phyloP scores from a whole-genome alignment of 164 flowering plant genomes.

The Euptelea pleiosperma region DNA sequence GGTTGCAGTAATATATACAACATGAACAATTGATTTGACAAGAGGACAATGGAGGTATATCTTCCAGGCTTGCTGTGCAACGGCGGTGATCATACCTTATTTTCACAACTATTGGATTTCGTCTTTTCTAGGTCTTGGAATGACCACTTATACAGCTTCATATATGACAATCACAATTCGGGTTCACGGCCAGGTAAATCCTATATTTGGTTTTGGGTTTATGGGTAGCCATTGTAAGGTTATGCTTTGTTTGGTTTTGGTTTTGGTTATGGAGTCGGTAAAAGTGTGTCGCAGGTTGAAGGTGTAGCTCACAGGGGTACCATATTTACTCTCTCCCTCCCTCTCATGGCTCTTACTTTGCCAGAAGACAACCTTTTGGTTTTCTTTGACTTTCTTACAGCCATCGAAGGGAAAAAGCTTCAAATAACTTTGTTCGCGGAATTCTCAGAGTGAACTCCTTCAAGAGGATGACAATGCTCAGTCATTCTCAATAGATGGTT shows the following conservation, averaged over 20 bases:
- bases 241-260: neutral
- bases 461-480: too few species aligned
- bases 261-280: neutral
- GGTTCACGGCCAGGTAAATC: conserved; percentile 76
- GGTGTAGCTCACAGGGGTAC: conserved; percentile 61
- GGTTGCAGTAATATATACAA: conserved; percentile 83
- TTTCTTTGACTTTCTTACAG: too few species aligned
- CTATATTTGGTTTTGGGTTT: neutral
- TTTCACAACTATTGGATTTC: conserved; percentile 94
- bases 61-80: conserved; percentile 96
- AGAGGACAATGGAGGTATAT: conserved; percentile 97
- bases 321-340: too few species aligned
- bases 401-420: too few species aligned
- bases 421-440: too few species aligned
- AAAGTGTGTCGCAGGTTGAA: conserved; percentile 39
- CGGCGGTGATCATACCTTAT: conserved; percentile 92
- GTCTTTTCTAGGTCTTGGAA: conserved; percentile 92
- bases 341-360: too few species aligned
- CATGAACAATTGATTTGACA: conserved; percentile 84
- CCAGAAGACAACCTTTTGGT: too few species aligned
- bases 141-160: conserved; percentile 99
- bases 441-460: too few species aligned
- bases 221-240: neutral
- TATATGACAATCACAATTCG: conserved; percentile 78
- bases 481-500: too few species aligned